Base-by-base conservation (phyloP, 495 filamentous ascomycete genomes). In the Trichocladium uniseriatum region DNA sequence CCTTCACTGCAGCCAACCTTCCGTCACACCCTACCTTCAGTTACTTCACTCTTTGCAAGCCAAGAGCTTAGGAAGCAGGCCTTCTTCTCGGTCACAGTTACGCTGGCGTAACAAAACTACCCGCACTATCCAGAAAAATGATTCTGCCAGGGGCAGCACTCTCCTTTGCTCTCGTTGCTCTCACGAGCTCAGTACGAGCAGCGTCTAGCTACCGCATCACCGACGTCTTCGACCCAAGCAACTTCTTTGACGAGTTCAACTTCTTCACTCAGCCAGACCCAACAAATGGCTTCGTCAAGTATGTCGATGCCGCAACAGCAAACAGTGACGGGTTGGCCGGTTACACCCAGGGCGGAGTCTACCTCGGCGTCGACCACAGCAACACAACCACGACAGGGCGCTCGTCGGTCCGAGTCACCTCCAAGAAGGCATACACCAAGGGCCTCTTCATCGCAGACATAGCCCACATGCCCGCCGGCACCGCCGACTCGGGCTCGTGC, bases 401-500 rank as follows among this genome's bases (percentile, higher is more conserved):
- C 15, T 63, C 72, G 1, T 83, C 82, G 5, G 76, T 86, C 16
- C 81, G 86, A 8, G 70, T 94, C 11, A 74, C 75, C 39, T 84
- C 79, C 65, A 85, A 80, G 48, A 78, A 81, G 48, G 65, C 73
- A 18, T 94, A 79, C 64, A 82, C 72, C 38, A 67, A 79, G 15
- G 86, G 83, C 2, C 71, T 94, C 21, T 80, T 90, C 61, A 71
- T 90, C 44, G 75, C 81, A 32, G 86, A 90, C 55, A 76, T 90
- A 47, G 67, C 72, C 2, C 87, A 91, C 64, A 89, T 89, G 80
- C 87, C 87, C 0, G 77, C 74, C 8, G 71, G 74, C n/a, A 65
- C 62, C 0, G 39, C 44, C 7, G 44, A 45, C 8, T 32, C 32
- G 5, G 20, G 29, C 32, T 52, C 50, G 11, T 92, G 87, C 58